A percentile compares a stretch with the other conserved stretches of the same genome.
These are phyloP conservation scores for Diaporthe ilicicola DNA, from an alignment of 2,329 filamentous ascomycete genomes.

Conservation along the genomic window DNA sequence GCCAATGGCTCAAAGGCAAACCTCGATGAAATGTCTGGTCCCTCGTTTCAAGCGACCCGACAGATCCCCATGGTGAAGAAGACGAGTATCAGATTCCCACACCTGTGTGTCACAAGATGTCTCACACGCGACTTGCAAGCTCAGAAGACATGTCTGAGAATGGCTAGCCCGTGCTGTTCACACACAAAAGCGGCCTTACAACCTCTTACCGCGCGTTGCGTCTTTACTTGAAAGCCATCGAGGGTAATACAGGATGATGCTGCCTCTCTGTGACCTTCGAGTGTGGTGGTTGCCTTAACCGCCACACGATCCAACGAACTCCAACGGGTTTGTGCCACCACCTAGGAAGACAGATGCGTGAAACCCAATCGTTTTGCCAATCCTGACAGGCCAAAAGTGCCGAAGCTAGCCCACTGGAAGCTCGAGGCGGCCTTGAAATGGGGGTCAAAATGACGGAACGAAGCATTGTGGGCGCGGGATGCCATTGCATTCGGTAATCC, in stretches of 20 bases:
- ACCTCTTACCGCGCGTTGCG: background rate
- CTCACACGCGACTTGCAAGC: background rate
- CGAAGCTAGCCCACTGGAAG: conserved; percentile 11
- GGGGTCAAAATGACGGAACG: conserved; percentile 4
- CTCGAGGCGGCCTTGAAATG: background rate
- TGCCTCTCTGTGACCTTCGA: background rate
- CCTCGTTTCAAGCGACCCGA: too few relatives aligned
- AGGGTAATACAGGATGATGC: background rate
- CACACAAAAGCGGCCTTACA: background rate
- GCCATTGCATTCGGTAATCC: background rate
- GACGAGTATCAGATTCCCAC: background rate
- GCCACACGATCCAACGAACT: background rate
- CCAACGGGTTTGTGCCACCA: conserved; percentile 11
- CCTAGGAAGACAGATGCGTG: conserved; percentile 6
- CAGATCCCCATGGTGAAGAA: background rate
- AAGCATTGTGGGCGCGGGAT: conserved; percentile 8
- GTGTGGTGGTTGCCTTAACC: background rate
- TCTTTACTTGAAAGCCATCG: background rate
- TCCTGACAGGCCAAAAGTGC: conserved; percentile 11
- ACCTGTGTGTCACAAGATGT: background rate
- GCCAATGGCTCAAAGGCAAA: background rate
- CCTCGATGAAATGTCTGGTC: too few relatives aligned
- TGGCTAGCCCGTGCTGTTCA: conserved; percentile 1
- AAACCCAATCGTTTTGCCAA: conserved; percentile 16
- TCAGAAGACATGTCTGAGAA: background rate